Percentiles rank a stretch among this genome's conserved stretches.
phyloP scores from a whole-genome alignment of 352 stramenopile genomes.

The Elongisporangium anandrum region DNA sequence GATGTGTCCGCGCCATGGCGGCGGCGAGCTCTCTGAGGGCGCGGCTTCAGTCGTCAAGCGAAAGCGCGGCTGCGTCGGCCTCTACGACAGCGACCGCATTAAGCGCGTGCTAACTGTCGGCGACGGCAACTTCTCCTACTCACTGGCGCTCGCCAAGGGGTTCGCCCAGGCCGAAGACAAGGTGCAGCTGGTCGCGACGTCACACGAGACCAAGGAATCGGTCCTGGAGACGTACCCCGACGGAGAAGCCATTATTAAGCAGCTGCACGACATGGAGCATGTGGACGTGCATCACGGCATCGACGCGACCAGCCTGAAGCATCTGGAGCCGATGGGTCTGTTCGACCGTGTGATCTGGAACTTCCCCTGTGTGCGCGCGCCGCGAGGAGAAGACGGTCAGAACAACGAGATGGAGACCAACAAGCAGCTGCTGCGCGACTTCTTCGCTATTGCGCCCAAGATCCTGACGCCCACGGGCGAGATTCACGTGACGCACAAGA shows the following conservation, averaged over 20 bases:
- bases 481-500: constrained; percentile 96
- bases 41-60: constrained; percentile 3
- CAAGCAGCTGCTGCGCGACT: constrained; percentile 87
- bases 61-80: constrained; percentile 22
- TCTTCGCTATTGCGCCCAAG: constrained; percentile 69
- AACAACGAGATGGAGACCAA: constrained; percentile 95
- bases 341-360: constrained; percentile 97
- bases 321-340: constrained; percentile 55
- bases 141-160: constrained; percentile 75
- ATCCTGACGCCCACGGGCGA: constrained; percentile 69
- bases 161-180: constrained; percentile 1
- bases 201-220: constrained; percentile 87
- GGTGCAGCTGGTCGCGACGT: constrained; percentile 85
- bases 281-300: constrained; percentile 83
- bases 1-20: constrained; percentile 53
- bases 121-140: constrained; percentile 97
- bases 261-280: constrained; percentile 60
- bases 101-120: constrained; percentile 88
- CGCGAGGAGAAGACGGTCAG: constrained; percentile 93
- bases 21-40: neutral
- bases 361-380: constrained; percentile 92
- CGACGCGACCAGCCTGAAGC: constrained; percentile 84
- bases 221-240: constrained; percentile 90
- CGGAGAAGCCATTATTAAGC: constrained; percentile 67
- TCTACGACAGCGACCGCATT: constrained; percentile 49